Evolutionary conservation across 371 early-diverging fungal genomes (phyloP).

Genomic region (Mucor piriformis): DNA sequence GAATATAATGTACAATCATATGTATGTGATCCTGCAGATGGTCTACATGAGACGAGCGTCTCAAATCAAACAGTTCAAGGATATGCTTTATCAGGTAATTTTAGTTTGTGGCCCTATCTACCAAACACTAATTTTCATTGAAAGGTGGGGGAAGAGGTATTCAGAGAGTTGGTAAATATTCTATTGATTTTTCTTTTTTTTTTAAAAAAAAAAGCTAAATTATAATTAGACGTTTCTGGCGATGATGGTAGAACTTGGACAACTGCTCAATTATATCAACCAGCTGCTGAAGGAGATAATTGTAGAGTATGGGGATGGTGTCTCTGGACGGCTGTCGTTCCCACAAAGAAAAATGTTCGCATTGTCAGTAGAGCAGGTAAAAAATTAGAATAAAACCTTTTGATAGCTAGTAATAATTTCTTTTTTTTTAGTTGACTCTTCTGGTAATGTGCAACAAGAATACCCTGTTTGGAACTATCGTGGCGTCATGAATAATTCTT

Average conservation of each 20-base stretch:
- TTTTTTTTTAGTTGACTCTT: conserved; percentile 61
- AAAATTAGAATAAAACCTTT: neutral
- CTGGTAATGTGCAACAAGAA: conserved; percentile 80
- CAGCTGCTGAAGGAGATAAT: conserved; percentile 26
- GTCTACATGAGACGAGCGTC: conserved; percentile 16
- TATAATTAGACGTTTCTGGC: conserved; percentile 66
- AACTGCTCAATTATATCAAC: conserved; percentile 52
- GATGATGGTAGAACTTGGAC: conserved; percentile 87
- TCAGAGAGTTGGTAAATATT: conserved; percentile 63
- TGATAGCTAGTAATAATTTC: no score
- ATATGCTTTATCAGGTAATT: conserved; percentile 45
- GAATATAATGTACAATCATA: conserved; percentile 78
- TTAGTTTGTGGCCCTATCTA: neutral
- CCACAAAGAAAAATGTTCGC: conserved; percentile 27
- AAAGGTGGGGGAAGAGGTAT: conserved; percentile 60
- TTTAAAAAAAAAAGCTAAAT: neutral
- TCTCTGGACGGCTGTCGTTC: conserved; percentile 67
- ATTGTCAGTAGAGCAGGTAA: conserved; percentile 77
- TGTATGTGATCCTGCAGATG: conserved; percentile 59
- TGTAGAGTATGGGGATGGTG: conserved; percentile 75
- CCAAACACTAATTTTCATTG: neutral
- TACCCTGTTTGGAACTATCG: conserved; percentile 82
- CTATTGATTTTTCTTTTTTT: neutral
- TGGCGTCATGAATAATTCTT: conserved; percentile 85
- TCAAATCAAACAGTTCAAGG: conserved; percentile 29